These are phyloP conservation scores for Pythium sukuiense DNA, from an alignment of 352 stramenopile species.

Conservation along the genomic window DNA sequence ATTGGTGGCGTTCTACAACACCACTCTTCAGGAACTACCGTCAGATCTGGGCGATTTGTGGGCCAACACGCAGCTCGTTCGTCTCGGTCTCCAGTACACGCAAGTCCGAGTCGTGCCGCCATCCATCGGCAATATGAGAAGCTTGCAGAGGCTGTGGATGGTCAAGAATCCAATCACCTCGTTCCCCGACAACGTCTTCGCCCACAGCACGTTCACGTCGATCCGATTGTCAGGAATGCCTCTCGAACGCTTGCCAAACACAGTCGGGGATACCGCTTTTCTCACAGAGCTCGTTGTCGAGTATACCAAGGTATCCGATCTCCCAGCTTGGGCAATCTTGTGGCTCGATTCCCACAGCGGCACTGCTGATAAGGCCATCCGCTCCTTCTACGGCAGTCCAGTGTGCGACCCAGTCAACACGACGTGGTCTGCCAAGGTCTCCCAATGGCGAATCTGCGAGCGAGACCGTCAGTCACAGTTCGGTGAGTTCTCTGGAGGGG, in stretches of 20 bases:
- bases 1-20: constrained; percentile 1
- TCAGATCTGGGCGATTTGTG: constrained; percentile 13
- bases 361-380: background rate
- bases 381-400: constrained; percentile 1
- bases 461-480: background rate
- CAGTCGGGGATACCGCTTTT: constrained; percentile 1
- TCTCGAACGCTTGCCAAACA: constrained; percentile 8
- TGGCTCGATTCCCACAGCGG: background rate
- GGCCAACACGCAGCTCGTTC: background rate
- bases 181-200: constrained; percentile 9
- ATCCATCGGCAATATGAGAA: background rate
- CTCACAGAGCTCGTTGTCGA: constrained; percentile 12
- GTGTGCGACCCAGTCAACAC: background rate
- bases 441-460: background rate
- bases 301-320: constrained; percentile 1
- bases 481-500: background rate
- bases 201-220: background rate
- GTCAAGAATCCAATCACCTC: background rate
- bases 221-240: constrained; percentile 9
- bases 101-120: background rate
- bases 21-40: background rate
- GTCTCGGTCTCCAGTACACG: constrained; percentile 6
- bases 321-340: background rate
- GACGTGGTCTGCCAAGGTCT: background rate
- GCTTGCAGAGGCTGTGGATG: constrained; percentile 9